Evolutionary conservation across 257 asterid genomes (phyloP).

Genomic region (Nicotiana obtusifolia): DNA sequence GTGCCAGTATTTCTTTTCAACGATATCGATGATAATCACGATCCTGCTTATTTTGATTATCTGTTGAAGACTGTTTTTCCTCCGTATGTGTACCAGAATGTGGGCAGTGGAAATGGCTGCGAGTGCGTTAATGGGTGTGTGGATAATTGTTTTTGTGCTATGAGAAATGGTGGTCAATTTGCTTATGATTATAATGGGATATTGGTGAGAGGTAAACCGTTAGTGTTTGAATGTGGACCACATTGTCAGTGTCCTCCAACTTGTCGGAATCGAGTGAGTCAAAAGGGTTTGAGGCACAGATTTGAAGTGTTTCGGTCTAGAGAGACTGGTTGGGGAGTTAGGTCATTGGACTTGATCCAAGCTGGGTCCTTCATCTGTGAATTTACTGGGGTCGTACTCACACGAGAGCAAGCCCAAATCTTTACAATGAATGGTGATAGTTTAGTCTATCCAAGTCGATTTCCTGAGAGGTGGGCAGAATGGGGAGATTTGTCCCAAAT

Average conservation of each 20-base stretch:
- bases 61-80: slow-evolving; percentile 47
- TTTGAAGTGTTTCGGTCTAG: slow-evolving; percentile 83
- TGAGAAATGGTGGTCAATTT: slow-evolving; percentile 71
- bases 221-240: slow-evolving; percentile 82
- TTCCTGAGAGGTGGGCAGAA: slow-evolving; percentile 69
- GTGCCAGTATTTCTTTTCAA: slow-evolving; percentile 62
- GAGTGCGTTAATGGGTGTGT: slow-evolving; percentile 52
- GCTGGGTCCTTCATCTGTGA: slow-evolving; percentile 94
- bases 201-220: slow-evolving; percentile 71
- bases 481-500: slow-evolving; percentile 76
- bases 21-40: slow-evolving; percentile 55
- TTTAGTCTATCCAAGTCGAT: slow-evolving; percentile 69
- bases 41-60: slow-evolving; percentile 55
- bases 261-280: slow-evolving; percentile 76
- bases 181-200: slow-evolving; percentile 60
- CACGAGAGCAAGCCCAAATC: slow-evolving; percentile 64
- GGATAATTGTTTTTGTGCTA: slow-evolving; percentile 58
- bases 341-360: slow-evolving; percentile 76
- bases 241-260: slow-evolving; percentile 63
- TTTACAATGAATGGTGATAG: slow-evolving; percentile 86
- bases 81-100: slow-evolving; percentile 24
- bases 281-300: slow-evolving; percentile 62
- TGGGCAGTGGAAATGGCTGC: slow-evolving; percentile 45
- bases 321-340: slow-evolving; percentile 93
- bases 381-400: slow-evolving; percentile 79